Evolutionary conservation across 2,329 filamentous ascomycete species (phyloP).

Genomic region (Cytospora chrysosperma): DNA sequence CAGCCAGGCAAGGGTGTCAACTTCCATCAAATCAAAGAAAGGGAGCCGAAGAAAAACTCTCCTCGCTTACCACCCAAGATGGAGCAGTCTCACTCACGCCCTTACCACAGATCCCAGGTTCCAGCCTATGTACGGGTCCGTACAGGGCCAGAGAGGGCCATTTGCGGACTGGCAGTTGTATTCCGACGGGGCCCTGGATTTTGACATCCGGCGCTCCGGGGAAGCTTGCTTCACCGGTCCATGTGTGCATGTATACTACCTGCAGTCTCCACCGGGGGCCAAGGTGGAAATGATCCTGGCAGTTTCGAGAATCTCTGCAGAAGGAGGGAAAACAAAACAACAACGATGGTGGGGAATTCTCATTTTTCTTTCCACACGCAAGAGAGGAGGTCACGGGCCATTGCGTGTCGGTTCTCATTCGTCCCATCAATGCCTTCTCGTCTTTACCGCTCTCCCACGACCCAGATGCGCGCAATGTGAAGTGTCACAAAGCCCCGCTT

Average conservation of each 20-base stretch:
- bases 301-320: conserved; percentile 10
- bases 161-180: conserved; percentile 4
- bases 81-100: conserved; percentile 9
- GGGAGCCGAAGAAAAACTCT: conserved; percentile 16
- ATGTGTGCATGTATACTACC: background rate
- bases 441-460: conserved; percentile 16
- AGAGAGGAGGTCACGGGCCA: background rate
- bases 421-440: background rate
- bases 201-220: conserved; percentile 15
- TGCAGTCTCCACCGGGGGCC: background rate
- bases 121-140: background rate
- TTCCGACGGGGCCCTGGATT: conserved; percentile 11
- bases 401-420: conserved; percentile 7
- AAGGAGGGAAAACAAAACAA: conserved; percentile 1
- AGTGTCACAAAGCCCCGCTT: conserved; percentile 20
- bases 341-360: conserved; percentile 7
- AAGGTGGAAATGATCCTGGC: conserved; percentile 5
- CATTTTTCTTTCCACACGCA: no score
- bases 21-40: background rate
- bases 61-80: conserved; percentile 15
- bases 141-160: conserved; percentile 7
- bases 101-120: conserved; percentile 9
- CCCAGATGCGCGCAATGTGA: conserved; percentile 15
- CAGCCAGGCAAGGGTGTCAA: background rate
- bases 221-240: conserved; percentile 10